phyloP scores from a whole-genome alignment of 768 basidiomycete species.

The Lentinula sp. region DNA sequence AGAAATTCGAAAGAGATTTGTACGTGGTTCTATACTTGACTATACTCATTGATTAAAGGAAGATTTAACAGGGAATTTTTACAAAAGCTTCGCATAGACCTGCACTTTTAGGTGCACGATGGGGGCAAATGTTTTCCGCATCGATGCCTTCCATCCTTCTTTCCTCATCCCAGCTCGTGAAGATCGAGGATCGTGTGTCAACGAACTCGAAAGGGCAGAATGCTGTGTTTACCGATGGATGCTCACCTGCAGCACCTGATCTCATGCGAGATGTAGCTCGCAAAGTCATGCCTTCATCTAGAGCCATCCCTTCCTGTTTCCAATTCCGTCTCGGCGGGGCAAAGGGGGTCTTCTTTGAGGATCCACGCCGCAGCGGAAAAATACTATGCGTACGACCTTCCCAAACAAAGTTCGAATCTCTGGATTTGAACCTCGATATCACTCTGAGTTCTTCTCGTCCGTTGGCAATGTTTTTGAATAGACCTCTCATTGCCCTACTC shows the following conservation, averaged over 20 bases:
- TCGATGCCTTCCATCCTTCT: constrained; percentile 2
- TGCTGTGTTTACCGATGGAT: constrained; percentile 2
- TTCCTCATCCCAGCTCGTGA: background rate
- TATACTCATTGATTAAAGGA: background rate
- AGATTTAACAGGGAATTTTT: background rate
- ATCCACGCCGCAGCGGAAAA: constrained; percentile 27
- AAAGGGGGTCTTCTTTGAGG: constrained; percentile 42
- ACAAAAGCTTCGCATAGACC: constrained; percentile 1
- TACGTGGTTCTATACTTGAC: background rate
- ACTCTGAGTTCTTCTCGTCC: constrained; percentile 39
- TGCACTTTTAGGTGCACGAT: background rate
- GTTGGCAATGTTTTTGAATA: constrained; percentile 36
- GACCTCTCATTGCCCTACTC: constrained; percentile 42
- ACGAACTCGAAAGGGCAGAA: background rate
- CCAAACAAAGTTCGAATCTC: constrained; percentile 42
- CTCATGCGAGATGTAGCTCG: background rate
- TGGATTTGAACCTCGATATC: constrained; percentile 37
- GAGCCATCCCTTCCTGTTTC: constrained; percentile 28
- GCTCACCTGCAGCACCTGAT: background rate
- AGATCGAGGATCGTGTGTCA: background rate
- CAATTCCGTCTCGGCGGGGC: constrained; percentile 41
- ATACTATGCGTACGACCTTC: constrained; percentile 35
- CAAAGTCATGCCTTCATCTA: background rate
- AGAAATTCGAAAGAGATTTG: background rate
- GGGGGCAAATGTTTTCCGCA: constrained; percentile 6